These are phyloP conservation scores for Heliamphora exappendiculata DNA, from an alignment of 148 eudicot species.

Conservation along the genomic window DNA sequence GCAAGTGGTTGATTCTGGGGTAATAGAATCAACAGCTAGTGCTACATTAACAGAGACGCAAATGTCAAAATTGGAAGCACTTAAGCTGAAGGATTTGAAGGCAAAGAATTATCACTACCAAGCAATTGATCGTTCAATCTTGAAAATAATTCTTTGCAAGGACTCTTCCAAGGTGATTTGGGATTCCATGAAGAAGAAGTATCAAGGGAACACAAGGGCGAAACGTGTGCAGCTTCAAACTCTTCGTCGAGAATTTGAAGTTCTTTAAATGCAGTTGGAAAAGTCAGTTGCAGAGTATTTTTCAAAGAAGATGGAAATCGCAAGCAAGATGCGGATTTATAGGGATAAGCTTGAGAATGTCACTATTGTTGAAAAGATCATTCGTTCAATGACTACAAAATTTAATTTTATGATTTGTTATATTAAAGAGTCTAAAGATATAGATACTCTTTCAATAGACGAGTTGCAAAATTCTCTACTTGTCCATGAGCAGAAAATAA, in stretches of 20 bases:
- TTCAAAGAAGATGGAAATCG: slow-evolving; percentile 3
- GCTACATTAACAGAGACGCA: background rate
- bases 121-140: too few relatives aligned
- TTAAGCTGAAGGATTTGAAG: background rate
- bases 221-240: background rate
- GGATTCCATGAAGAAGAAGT: background rate
- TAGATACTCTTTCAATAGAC: slow-evolving; percentile 11
- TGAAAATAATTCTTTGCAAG: too few relatives aligned
- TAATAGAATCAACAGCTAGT: background rate
- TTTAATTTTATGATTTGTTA: slow-evolving; percentile 12
- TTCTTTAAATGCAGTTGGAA: slow-evolving; percentile 1
- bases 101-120: background rate
- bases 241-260: slow-evolving; percentile 1
- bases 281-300: slow-evolving; percentile 6
- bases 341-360: slow-evolving; percentile 6
- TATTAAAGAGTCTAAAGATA: slow-evolving; percentile 20
- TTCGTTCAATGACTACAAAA: slow-evolving; percentile 8
- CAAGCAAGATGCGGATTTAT: slow-evolving; percentile 11
- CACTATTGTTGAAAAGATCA: slow-evolving; percentile 11
- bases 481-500: slow-evolving; percentile 23
- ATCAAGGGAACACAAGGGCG: background rate
- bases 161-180: too few relatives aligned
- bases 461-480: slow-evolving; percentile 17
- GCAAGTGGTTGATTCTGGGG: background rate
- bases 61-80: background rate